phyloP scores from a whole-genome alignment of 1,139 yeast species.

The Hyphopichia buzzinii region DNA sequence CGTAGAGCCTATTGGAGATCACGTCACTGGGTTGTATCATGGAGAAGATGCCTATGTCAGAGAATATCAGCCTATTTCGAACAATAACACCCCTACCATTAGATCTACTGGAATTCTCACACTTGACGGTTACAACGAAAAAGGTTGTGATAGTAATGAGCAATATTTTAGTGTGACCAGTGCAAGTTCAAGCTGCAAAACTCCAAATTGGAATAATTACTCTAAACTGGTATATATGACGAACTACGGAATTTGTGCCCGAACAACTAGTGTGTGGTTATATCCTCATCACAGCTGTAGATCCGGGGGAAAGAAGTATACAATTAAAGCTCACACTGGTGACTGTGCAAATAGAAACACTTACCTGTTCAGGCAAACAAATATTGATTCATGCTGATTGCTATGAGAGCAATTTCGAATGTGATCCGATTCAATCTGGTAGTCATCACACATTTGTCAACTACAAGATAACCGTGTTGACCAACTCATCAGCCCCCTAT shows the following conservation, averaged over 20 bases:
- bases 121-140: not conserved
- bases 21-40: not conserved
- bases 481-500: too few relatives aligned
- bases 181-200: not conserved
- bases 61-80: not conserved
- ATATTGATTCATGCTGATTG: not conserved
- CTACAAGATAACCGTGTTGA: too few relatives aligned
- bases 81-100: not conserved
- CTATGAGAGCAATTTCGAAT: too few relatives aligned
- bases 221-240: not conserved
- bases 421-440: too few relatives aligned
- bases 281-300: not conserved
- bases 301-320: not conserved
- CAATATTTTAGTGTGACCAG: not conserved
- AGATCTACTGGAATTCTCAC: not conserved
- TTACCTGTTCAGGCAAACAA: not conserved
- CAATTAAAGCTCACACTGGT: not conserved
- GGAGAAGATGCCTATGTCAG: not conserved
- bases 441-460: too few relatives aligned
- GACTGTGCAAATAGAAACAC: not conserved
- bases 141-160: not conserved
- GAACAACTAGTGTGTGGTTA: not conserved
- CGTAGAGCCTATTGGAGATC: not conserved
- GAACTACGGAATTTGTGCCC: not conserved
- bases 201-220: not conserved